Evolutionary conservation across 768 basidiomycete species (phyloP).

Genomic region (Suillus occidentalis): DNA sequence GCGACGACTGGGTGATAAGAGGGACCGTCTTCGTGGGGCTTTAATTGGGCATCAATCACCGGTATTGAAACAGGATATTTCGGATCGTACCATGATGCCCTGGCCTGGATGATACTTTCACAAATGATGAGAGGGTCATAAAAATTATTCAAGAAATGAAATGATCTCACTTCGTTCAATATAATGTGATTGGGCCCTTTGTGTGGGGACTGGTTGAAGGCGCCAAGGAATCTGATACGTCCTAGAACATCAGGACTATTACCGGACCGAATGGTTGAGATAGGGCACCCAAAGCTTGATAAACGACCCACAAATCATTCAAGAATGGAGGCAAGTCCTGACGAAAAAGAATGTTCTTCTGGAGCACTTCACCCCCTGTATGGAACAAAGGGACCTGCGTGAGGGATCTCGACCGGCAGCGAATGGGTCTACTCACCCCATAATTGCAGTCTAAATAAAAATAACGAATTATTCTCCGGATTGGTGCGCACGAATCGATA

Average conservation of each 20-base stretch:
- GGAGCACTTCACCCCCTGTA: constrained; percentile 72
- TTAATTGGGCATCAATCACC: constrained; percentile 9
- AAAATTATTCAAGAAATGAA: constrained; percentile 8
- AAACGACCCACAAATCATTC: constrained; percentile 53
- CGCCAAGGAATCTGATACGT: constrained; percentile 64
- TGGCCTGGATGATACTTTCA: constrained; percentile 80
- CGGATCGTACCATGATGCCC: constrained; percentile 79
- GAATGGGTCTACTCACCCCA: constrained; percentile 52
- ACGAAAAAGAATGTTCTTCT: constrained; percentile 65
- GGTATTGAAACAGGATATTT: constrained; percentile 10
- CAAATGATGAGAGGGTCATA: constrained; percentile 15
- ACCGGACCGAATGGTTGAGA: constrained; percentile 12
- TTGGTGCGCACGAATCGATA: neutral
- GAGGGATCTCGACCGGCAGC: constrained; percentile 8
- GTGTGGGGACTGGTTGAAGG: constrained; percentile 64
- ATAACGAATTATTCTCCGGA: neutral
- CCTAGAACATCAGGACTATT: constrained; percentile 76
- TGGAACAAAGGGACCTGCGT: constrained; percentile 9
- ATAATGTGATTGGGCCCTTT: constrained; percentile 84
- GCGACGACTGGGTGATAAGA: constrained; percentile 86
- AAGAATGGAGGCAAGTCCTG: constrained; percentile 74
- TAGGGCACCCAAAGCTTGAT: constrained; percentile 8
- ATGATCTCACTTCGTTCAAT: constrained; percentile 68
- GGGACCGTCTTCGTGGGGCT: constrained; percentile 95
- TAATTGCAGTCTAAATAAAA: constrained; percentile 57